Base-by-base conservation (phyloP, 1,139 yeast species). In the Casaregolazyma lundiana region DNA sequence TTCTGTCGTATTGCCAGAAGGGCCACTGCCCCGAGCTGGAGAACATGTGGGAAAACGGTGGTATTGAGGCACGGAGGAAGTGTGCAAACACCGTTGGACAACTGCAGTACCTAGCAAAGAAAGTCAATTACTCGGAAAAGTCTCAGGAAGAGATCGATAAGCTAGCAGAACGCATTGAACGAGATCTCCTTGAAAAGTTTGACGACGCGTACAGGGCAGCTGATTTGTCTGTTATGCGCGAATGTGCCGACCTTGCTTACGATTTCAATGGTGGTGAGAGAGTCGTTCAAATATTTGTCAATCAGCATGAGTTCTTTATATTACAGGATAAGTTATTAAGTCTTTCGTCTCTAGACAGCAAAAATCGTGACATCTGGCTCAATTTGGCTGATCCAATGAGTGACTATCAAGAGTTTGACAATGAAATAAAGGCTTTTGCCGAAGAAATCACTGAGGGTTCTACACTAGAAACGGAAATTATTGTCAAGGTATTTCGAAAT, bases 191-290 rank as follows among this genome's bases (percentile, higher is more conserved):
- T 40, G 55, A 60, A 13, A 61, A 61, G 35, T 71, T 71, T 48
- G 71, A 70, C 48, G 63, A 61, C 26, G 73, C 73, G 2, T 71
- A 71, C 55, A 57, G 68, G 22, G 63, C 77, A 6, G 83, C 81
- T 34, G 84, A 83, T 53, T 76, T 81, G 57, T 73, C 74, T n/a
- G 78, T 78, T 45, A 82, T 92, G 85, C 81, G 77, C 55, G 89
- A 83, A 49, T 79, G 87, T 34, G 89, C 97, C 0, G 78, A 78
- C 44, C 78, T 89, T n/a, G 70, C 90, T 45, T 76, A 81, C 46
- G 87, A 81, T 50, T 90, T 82, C 67, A 90, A 92, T 59, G 94
- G 90, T 11, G 97, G 97, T 7, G 74, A 80, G 3, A 81, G 83
- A 50, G 94, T 89, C 9, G 84, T 88, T 11, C 89, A 84, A 61